phyloP scores from a whole-genome alignment of 371 early-diverging fungal genomes.

The Syncephalastrum contaminatum region DNA sequence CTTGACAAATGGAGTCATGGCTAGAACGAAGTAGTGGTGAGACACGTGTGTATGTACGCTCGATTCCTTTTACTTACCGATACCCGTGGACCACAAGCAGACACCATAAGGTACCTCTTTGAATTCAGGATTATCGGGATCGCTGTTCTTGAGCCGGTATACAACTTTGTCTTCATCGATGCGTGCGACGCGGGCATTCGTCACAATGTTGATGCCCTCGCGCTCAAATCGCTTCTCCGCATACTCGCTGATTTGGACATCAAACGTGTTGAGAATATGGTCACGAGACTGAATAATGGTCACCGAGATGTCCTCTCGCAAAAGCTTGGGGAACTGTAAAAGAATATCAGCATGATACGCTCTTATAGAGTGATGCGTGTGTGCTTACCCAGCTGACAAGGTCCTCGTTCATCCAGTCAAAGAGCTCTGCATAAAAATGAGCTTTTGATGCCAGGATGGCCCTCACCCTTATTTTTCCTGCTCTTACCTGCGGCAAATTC shows the following conservation, averaged over 20 bases:
- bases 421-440: constrained; percentile 54
- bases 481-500: constrained; percentile 63
- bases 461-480: too few relatives aligned
- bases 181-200: constrained; percentile 66
- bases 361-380: neutral
- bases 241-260: constrained; percentile 63
- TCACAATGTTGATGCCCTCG: constrained; percentile 68
- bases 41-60: constrained; percentile 10
- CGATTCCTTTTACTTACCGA: constrained; percentile 37
- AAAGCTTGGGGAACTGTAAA: constrained; percentile 55
- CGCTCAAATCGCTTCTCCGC: constrained; percentile 74
- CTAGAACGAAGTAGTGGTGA: constrained; percentile 14
- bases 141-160: constrained; percentile 18
- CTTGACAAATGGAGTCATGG: constrained; percentile 63
- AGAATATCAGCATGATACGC: neutral
- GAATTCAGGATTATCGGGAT: constrained; percentile 10
- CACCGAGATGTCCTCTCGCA: constrained; percentile 65
- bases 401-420: constrained; percentile 84
- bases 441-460: too few relatives aligned
- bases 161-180: constrained; percentile 47
- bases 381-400: constrained; percentile 60
- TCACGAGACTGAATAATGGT: constrained; percentile 70
- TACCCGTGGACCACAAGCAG: constrained; percentile 86
- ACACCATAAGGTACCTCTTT: constrained; percentile 65
- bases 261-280: constrained; percentile 83